Base-by-base conservation (phyloP, 805 yeast species). In the Brettanomyces anomalus region DNA sequence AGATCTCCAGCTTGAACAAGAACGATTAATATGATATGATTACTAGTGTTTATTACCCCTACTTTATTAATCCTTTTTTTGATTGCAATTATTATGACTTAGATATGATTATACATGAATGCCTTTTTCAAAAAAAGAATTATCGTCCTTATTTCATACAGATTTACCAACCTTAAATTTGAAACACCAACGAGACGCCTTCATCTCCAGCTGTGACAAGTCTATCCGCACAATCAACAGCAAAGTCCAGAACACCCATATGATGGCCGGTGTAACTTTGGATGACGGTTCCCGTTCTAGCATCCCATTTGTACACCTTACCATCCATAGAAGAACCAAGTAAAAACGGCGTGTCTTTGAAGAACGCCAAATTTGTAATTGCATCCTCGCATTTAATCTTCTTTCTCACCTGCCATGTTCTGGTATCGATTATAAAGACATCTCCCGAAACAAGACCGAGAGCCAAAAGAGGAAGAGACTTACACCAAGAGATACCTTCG, bases 161-260 rank as follows among this genome's bases (percentile, higher is more conserved):
- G n/a, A 37, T 37, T 3, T 7, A n/a, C n/a, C n/a, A n/a, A n/a
- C n/a, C 15, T 38, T 49, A 56, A 18, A 60, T 31, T 18, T 71
- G 68, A 53, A 79, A 88, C 10, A 90, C 76, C 49, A 90, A 68
- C 11, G 94, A 77, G 28, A 93, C 96, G 51, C 96, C 96, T 62
- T 93, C 98, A 61, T 93, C 98, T 49, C 97, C 97, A 13, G 96
- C 98, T 17, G 97, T 86, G 32, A 88, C 72, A 37, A 93, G 56
- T 58, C 81, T 79, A 41, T 73, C 71, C 21, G 87, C 90, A 34
- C 76, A 79, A 44, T 79, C 75, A 36, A 81, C 57, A 16, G 82
- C 79, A 58, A 93, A 90, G 54, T 87, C 97, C 49, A 93, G 71
- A 16, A 93, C 80, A 48, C 97, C 97, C 84, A 85, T 85, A 62